Evolutionary conservation across 192 early-diverging fungal species (phyloP).

Genomic region (Podila epigama): DNA sequence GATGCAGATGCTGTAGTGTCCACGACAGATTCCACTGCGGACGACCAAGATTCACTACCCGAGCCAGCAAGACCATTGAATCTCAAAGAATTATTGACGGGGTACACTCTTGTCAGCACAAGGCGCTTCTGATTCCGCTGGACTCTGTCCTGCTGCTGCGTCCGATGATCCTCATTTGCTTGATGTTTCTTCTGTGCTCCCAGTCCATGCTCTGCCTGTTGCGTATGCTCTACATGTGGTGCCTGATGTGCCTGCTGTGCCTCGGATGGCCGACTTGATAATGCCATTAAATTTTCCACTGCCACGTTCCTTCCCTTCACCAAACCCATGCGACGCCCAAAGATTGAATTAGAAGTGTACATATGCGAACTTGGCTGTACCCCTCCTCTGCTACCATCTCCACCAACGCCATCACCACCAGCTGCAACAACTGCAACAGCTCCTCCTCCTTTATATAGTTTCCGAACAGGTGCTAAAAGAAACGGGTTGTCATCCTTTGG

Average conservation of each 20-base stretch:
- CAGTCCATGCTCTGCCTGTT: background rate
- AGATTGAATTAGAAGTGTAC: too few species aligned
- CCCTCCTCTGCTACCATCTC: too few species aligned
- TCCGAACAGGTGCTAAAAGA: slow-evolving; percentile 18
- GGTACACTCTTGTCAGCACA: slow-evolving; percentile 28
- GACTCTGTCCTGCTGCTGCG: background rate
- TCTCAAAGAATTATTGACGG: background rate
- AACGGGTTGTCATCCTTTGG: slow-evolving; percentile 20
- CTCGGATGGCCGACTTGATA: too few species aligned
- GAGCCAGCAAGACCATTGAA: background rate
- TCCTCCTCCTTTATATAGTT: slow-evolving; percentile 17
- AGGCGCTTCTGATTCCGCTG: slow-evolving; percentile 11
- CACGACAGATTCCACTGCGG: background rate
- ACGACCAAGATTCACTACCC: background rate
- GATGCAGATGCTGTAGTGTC: background rate
- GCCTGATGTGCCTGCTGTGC: too few species aligned
- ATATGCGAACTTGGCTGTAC: too few species aligned
- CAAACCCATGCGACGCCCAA: too few species aligned
- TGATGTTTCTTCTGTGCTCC: background rate
- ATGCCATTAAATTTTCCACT: too few species aligned
- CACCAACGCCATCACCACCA: too few species aligned
- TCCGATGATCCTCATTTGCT: background rate
- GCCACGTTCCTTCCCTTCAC: too few species aligned
- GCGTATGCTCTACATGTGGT: too few species aligned
- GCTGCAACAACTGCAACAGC: too few species aligned